A percentile compares a stretch with the other conserved stretches of the same genome.
phyloP scores from a whole-genome alignment of 305 asterid species.

The Andrographis paniculata region DNA sequence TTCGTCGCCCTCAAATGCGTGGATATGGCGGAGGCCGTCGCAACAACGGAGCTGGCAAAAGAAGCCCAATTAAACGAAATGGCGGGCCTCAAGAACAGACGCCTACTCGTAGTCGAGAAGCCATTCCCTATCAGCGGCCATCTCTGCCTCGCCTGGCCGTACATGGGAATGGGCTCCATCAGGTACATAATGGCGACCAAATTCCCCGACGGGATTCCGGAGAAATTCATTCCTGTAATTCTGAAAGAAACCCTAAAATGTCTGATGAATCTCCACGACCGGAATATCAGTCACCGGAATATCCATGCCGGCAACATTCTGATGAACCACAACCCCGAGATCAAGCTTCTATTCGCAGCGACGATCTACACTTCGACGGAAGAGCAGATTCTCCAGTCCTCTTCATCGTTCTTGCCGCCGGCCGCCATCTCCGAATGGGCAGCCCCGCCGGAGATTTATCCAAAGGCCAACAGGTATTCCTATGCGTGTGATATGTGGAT shows the following conservation, averaged over 20 bases:
- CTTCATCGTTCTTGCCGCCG: neutral
- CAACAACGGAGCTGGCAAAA: too few species aligned
- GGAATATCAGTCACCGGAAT: neutral
- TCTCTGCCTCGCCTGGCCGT: neutral
- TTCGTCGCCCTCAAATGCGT: too few species aligned
- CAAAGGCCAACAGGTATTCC: neutral
- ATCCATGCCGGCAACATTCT: neutral
- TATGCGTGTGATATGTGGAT: neutral
- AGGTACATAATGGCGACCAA: neutral
- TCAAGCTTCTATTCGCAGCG: neutral
- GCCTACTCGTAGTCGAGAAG: neutral
- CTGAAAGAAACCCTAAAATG: neutral
- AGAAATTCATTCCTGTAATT: neutral
- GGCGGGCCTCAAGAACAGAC: too few species aligned
- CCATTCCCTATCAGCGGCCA: neutral
- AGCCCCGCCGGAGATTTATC: neutral
- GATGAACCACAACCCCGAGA: neutral
- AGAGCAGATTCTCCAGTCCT: neutral
- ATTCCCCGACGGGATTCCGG: neutral
- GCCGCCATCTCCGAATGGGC: neutral
- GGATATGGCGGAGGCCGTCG: too few species aligned
- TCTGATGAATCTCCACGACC: neutral
- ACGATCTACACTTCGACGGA: neutral
- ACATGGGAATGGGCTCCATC: neutral
- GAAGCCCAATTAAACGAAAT: too few species aligned